A percentile compares a stretch with the other conserved stretches of the same genome.
phyloP scores from a whole-genome alignment of 345 rosid species.

The Eucalyptus cladocalyx region DNA sequence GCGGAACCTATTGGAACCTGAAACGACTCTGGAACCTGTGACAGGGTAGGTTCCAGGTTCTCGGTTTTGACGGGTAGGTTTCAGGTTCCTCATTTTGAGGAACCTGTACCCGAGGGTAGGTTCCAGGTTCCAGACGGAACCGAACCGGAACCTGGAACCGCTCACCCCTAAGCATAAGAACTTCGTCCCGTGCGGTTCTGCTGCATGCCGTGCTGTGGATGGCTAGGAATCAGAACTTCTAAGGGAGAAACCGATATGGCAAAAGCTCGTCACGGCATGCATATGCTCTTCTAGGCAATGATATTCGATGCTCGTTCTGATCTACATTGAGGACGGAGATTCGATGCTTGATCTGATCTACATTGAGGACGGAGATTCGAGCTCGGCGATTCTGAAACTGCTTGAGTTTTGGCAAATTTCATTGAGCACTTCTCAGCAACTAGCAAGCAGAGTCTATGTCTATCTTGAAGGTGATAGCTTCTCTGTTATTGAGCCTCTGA shows the following conservation, averaged over 20 bases:
- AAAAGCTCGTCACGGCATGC: neutral
- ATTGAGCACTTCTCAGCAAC: neutral
- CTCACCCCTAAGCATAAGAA: too few relatives aligned
- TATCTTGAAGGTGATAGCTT: neutral
- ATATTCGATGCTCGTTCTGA: neutral
- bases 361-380: neutral
- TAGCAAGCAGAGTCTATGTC: neutral
- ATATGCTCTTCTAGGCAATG: neutral
- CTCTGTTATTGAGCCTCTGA: neutral
- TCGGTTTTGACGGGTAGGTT: too few relatives aligned
- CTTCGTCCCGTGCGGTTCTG: neutral
- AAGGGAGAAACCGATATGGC: neutral
- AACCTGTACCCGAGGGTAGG: too few relatives aligned
- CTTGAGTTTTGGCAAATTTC: neutral
- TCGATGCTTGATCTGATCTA: neutral
- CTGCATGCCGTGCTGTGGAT: neutral
- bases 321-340: neutral
- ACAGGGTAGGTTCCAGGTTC: too few relatives aligned
- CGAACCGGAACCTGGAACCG: too few relatives aligned
- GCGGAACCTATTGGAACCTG: too few relatives aligned
- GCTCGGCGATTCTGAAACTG: accelerated
- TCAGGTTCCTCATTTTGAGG: too few relatives aligned
- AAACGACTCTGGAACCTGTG: too few relatives aligned
- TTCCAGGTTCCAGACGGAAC: too few relatives aligned
- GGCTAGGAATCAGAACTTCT: neutral